Evolutionary conservation across 441 rosid genomes (phyloP).

Genomic region (Rhodomyrtus psidioides): DNA sequence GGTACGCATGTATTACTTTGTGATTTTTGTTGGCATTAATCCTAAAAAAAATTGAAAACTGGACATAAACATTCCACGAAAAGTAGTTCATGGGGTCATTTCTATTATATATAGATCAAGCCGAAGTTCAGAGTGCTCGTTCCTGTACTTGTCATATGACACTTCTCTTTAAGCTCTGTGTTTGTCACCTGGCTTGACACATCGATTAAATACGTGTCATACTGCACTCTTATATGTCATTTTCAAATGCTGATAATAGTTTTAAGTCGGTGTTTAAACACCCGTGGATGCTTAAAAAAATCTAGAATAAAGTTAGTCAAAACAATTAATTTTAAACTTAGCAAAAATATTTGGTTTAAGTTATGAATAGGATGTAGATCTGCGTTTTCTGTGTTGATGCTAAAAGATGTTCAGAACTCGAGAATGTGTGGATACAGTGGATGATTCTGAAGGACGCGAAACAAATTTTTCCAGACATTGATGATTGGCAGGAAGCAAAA

Average conservation of each 20-base stretch:
- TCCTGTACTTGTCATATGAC: background rate
- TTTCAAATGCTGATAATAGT: background rate
- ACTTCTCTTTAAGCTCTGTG: background rate
- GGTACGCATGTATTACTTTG: accelerated
- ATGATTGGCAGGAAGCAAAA: background rate
- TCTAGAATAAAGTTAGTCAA: background rate
- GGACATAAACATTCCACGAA: background rate
- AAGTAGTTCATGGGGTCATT: background rate
- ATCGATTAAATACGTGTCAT: background rate
- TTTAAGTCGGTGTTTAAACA: background rate
- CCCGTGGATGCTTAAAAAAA: background rate
- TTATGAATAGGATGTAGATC: background rate
- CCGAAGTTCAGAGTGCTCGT: background rate
- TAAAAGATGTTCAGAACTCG: background rate
- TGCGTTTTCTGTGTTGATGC: background rate
- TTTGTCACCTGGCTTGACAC: background rate
- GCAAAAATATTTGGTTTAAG: background rate
- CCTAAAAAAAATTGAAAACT: background rate
- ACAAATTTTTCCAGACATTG: background rate
- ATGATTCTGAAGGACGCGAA: background rate
- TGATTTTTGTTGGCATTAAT: background rate
- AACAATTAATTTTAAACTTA: background rate
- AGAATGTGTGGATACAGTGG: background rate
- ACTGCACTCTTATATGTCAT: background rate
- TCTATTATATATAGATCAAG: background rate